Percentiles rank a stretch among this genome's conserved stretches.
Conservation (phyloP, 306 rosid species). For the Citrullus mucosospermus region DNA sequence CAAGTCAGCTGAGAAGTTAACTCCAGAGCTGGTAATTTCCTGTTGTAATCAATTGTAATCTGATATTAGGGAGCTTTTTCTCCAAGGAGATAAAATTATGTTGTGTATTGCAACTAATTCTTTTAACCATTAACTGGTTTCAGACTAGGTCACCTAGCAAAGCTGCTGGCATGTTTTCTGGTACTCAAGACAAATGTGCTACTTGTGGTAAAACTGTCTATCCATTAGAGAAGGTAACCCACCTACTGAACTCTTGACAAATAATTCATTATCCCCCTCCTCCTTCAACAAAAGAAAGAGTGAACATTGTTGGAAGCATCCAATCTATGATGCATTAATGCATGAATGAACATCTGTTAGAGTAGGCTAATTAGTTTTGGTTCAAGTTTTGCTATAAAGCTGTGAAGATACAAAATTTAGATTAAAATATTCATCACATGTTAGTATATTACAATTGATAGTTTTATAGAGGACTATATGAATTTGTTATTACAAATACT, state of each 20-base stretch:
- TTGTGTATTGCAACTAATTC: conserved; percentile 14
- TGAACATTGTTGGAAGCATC: neutral
- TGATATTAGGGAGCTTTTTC: neutral
- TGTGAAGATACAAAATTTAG: neutral
- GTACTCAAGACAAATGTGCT: conserved; percentile 89
- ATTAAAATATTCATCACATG: neutral
- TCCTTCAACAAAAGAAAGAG: neutral
- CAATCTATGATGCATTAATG: neutral
- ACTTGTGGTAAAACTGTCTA: conserved; percentile 90
- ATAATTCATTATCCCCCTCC: neutral
- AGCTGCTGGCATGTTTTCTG: conserved; percentile 95
- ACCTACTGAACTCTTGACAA: neutral
- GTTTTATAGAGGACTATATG: neutral
- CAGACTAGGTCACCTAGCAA: conserved; percentile 89
- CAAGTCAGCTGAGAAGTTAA: conserved; percentile 61
- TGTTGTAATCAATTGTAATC: neutral
- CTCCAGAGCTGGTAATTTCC: conserved; percentile 69
- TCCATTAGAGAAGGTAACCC: conserved; percentile 83
- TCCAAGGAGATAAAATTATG: neutral
- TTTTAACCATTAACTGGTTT: conserved; percentile 18
- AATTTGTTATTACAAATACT: neutral
- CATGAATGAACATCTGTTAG: neutral
- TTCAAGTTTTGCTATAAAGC: neutral
- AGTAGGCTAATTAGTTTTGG: neutral
- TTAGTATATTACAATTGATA: too few relatives aligned